Evolutionary conservation across 768 basidiomycete genomes (phyloP).

Genomic region (Rhodotorula babjevae): DNA sequence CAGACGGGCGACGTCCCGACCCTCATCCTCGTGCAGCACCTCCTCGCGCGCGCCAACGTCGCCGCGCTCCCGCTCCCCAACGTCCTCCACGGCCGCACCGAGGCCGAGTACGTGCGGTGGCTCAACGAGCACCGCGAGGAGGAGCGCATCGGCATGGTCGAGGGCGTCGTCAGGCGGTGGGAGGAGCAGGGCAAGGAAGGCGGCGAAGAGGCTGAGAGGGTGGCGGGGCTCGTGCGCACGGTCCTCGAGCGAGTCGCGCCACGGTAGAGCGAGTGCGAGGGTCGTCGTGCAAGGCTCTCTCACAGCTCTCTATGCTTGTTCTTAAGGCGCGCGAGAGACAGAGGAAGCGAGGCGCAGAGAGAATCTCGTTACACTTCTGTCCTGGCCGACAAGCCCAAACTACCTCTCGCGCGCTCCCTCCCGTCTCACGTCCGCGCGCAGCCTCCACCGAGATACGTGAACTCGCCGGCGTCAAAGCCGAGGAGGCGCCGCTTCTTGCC

Average conservation of each 20-base stretch:
- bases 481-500: too few species aligned
- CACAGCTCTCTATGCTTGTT: too few species aligned
- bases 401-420: too few species aligned
- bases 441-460: too few species aligned
- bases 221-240: constrained; percentile 1
- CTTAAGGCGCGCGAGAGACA: too few species aligned
- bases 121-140: constrained; percentile 79
- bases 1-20: constrained; percentile 69
- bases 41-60: constrained; percentile 77
- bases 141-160: constrained; percentile 75
- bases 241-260: not conserved
- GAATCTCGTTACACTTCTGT: too few species aligned
- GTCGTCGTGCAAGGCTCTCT: too few species aligned
- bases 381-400: too few species aligned
- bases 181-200: not conserved
- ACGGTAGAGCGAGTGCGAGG: not conserved
- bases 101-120: constrained; percentile 94
- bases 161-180: constrained; percentile 59
- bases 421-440: too few species aligned
- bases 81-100: constrained; percentile 84
- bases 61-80: constrained; percentile 61
- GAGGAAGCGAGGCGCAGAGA: too few species aligned
- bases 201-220: not conserved
- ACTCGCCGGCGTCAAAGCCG: too few species aligned
- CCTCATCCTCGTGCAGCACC: constrained; percentile 76